A percentile compares a stretch with the other conserved stretches of the same genome.
Evolutionary conservation across 352 stramenopile genomes (phyloP).

Genomic region (Pythium monospermum): DNA sequence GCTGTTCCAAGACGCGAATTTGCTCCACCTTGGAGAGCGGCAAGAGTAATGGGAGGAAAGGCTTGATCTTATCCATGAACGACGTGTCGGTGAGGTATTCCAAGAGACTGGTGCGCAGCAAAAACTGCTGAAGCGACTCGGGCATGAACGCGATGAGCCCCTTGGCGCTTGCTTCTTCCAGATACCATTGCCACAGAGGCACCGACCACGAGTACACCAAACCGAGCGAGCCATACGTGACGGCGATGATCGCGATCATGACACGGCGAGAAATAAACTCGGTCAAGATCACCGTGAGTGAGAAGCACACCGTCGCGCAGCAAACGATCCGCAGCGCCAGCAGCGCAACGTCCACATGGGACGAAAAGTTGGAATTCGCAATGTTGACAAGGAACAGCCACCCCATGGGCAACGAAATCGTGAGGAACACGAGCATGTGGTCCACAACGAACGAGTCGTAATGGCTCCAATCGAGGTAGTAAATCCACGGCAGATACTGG

Average conservation of each 20-base stretch:
- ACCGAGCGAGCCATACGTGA: conserved; percentile 58
- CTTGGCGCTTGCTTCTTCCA: conserved; percentile 44
- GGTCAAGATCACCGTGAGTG: conserved; percentile 69
- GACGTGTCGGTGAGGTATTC: conserved; percentile 80
- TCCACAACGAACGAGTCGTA: conserved; percentile 76
- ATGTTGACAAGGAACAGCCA: conserved; percentile 72
- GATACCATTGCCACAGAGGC: conserved; percentile 72
- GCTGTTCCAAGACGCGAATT: conserved; percentile 58
- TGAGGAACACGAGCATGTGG: conserved; percentile 56
- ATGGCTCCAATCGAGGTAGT: conserved; percentile 50
- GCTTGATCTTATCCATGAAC: conserved; percentile 62
- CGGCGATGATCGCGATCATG: conserved; percentile 60
- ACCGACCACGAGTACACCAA: conserved; percentile 80
- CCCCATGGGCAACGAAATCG: conserved; percentile 51
- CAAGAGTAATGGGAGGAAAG: conserved; percentile 74
- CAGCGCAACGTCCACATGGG: conserved; percentile 44
- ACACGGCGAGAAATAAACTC: conserved; percentile 72
- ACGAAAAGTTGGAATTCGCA: conserved; percentile 46
- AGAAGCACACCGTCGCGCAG: conserved; percentile 55
- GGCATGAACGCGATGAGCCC: conserved; percentile 65
- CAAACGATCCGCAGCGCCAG: conserved; percentile 55
- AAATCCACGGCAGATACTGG: conserved; percentile 43
- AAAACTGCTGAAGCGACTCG: conserved; percentile 42
- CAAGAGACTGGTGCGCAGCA: conserved; percentile 70
- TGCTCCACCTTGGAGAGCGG: conserved; percentile 65